Conservation (phyloP, 1,139 yeast species). For the Scheffersomyces insectosa region DNA sequence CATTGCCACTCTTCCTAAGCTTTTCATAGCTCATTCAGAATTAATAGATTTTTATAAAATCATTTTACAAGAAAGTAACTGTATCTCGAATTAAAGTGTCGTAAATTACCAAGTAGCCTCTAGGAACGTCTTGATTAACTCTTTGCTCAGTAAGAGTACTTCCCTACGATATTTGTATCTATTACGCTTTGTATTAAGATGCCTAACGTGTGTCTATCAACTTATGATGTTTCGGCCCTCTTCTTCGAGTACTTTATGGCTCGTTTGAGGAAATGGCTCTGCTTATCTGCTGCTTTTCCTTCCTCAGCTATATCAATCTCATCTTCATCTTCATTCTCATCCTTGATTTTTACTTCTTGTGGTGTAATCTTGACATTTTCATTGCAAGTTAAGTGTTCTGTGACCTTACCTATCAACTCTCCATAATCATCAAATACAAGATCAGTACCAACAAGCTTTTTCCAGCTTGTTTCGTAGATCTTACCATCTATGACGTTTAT, state of each 20-base stretch:
- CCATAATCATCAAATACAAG: conserved; percentile 62
- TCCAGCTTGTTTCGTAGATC: conserved; percentile 78
- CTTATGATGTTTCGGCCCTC: conserved; percentile 7
- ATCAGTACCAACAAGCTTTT: conserved; percentile 79
- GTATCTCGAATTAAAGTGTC: background rate
- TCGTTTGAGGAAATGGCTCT: conserved; percentile 28
- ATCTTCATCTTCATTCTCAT: conserved; percentile 13
- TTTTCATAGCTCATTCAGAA: background rate
- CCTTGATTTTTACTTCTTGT: conserved; percentile 14
- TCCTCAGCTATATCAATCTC: conserved; percentile 9
- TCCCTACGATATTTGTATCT: background rate
- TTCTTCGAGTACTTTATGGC: conserved; percentile 30
- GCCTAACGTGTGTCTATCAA: background rate
- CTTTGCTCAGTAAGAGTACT: background rate
- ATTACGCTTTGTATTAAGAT: background rate
- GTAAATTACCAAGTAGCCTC: too few species aligned
- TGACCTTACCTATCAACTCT: conserved; percentile 44
- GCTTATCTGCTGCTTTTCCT: conserved; percentile 10
- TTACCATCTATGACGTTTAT: conserved; percentile 41
- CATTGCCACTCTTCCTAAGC: too few species aligned
- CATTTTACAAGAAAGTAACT: background rate
- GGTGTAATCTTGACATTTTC: conserved; percentile 26
- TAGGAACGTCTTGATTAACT: too few species aligned
- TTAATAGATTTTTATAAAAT: background rate
- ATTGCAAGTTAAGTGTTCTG: conserved; percentile 40